Conservation (phyloP, 2,329 filamentous ascomycete genomes). For the Lasiodiplodia gonubiensis region DNA sequence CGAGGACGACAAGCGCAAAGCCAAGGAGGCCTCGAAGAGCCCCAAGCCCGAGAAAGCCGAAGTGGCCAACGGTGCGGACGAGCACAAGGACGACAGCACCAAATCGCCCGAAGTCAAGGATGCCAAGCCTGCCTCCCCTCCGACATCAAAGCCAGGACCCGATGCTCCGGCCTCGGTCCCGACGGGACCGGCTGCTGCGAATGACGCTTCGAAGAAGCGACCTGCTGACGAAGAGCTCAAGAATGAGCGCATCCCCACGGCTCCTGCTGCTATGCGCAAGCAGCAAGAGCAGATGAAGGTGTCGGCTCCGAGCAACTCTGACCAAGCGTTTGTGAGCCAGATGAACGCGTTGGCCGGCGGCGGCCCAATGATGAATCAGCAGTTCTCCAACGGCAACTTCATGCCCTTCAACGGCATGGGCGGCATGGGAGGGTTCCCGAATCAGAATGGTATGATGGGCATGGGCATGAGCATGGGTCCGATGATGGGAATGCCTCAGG, state of each 20-base stretch:
- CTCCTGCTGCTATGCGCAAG: constrained; percentile 53
- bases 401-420: constrained; percentile 44
- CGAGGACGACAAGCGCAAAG: constrained; percentile 59
- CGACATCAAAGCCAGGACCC: constrained; percentile 8
- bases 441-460: constrained; percentile 53
- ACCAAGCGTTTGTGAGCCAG: constrained; percentile 51
- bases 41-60: constrained; percentile 46
- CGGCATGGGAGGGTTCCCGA: constrained; percentile 50
- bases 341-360: constrained; percentile 50
- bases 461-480: constrained; percentile 51
- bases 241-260: constrained; percentile 50
- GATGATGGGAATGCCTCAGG: constrained; percentile 53
- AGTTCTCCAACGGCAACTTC: constrained; percentile 21
- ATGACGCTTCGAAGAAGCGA: constrained; percentile 72
- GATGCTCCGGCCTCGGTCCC: constrained; percentile 29
- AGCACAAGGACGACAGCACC: not conserved
- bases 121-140: constrained; percentile 22
- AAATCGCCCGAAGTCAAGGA: constrained; percentile 20
- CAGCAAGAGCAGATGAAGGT: constrained; percentile 40
- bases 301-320: constrained; percentile 38
- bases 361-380: constrained; percentile 29
- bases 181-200: constrained; percentile 27
- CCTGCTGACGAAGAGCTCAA: constrained; percentile 73
- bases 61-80: constrained; percentile 33
- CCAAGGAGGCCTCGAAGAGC: constrained; percentile 48